These are phyloP conservation scores for Hypoxylon sp. DNA, from an alignment of 2,329 filamentous ascomycete genomes.

Conservation along the genomic window DNA sequence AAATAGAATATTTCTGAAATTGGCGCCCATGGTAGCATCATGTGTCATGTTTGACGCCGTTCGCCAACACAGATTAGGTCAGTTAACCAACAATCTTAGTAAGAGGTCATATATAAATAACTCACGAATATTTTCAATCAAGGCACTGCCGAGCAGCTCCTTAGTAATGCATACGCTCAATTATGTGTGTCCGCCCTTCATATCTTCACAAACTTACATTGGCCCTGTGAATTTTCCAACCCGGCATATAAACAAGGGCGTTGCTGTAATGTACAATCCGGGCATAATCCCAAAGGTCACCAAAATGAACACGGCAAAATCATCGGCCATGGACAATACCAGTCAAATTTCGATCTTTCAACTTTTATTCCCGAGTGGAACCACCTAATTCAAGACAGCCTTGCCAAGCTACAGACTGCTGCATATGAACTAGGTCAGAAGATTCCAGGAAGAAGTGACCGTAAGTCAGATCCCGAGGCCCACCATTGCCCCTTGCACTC, in stretches of 20 bases:
- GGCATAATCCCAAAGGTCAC: slow-evolving; percentile 52
- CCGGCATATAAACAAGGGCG: slow-evolving; percentile 40
- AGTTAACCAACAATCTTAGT: background rate
- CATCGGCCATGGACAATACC: slow-evolving; percentile 52
- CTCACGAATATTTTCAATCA: background rate
- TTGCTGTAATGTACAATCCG: slow-evolving; percentile 52
- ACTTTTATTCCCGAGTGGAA: slow-evolving; percentile 49
- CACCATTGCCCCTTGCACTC: background rate
- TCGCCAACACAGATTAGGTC: slow-evolving; percentile 50
- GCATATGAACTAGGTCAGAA: slow-evolving; percentile 48
- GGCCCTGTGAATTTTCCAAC: slow-evolving; percentile 50
- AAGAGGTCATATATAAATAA: background rate
- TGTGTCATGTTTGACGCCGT: slow-evolving; percentile 53
- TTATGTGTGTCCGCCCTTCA: slow-evolving; percentile 49
- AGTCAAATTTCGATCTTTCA: slow-evolving; percentile 46
- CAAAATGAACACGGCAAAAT: slow-evolving; percentile 52
- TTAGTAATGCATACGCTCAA: slow-evolving; percentile 51
- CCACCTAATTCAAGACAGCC: slow-evolving; percentile 47
- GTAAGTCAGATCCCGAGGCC: slow-evolving; percentile 9
- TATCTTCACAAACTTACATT: slow-evolving; percentile 50
- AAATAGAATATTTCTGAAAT: slow-evolving; percentile 49
- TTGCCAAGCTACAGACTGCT: slow-evolving; percentile 47
- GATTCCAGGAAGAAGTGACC: slow-evolving; percentile 47
- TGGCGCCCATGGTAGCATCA: slow-evolving; percentile 51
- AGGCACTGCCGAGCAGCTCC: slow-evolving; percentile 49